Conservation (phyloP, 1,139 yeast genomes). For the Candida glucosophila region DNA sequence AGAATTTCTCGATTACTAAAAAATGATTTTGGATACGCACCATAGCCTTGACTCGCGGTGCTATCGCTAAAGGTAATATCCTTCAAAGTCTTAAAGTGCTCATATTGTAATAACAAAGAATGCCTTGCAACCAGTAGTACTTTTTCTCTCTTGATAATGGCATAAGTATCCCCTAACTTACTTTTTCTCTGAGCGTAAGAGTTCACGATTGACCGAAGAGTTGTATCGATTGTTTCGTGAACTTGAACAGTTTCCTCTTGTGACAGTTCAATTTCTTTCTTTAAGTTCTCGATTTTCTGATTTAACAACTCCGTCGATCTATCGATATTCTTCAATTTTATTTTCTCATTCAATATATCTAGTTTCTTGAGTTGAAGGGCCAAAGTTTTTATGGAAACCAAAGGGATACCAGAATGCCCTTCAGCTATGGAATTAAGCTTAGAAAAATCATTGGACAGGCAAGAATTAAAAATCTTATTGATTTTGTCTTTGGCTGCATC, state of each 20-base stretch:
- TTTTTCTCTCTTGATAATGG: slow-evolving; percentile 13
- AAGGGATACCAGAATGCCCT: slow-evolving; percentile 16
- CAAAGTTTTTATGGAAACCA: slow-evolving; percentile 24
- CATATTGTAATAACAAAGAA: slow-evolving; percentile 15
- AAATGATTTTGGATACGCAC: slow-evolving; percentile 1
- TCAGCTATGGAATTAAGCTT: slow-evolving; percentile 1
- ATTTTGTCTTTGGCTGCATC: slow-evolving; percentile 15
- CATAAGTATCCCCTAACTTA: slow-evolving; percentile 7
- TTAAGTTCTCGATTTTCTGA: slow-evolving; percentile 10
- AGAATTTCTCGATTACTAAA: no score
- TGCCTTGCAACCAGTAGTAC: slow-evolving; percentile 23
- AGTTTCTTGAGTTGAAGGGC: slow-evolving; percentile 37
- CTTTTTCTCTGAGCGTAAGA: slow-evolving; percentile 2
- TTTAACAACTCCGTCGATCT: slow-evolving; percentile 10
- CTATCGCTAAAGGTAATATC: slow-evolving; percentile 14
- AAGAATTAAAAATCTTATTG: slow-evolving; percentile 20
- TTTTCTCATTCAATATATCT: slow-evolving; percentile 18
- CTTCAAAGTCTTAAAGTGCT: slow-evolving; percentile 18
- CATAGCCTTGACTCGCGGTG: slow-evolving; percentile 6
- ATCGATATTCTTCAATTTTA: slow-evolving; percentile 14
- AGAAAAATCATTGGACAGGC: slow-evolving; percentile 5
- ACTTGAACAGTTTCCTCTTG: slow-evolving; percentile 6
- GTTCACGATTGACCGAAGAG: slow-evolving; percentile 5
- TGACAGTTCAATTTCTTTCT: slow-evolving; percentile 6
- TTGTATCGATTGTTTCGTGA: slow-evolving; percentile 6